These are phyloP conservation scores for Leccinum rimulosum DNA, from an alignment of 768 basidiomycete genomes.

Conservation along the genomic window DNA sequence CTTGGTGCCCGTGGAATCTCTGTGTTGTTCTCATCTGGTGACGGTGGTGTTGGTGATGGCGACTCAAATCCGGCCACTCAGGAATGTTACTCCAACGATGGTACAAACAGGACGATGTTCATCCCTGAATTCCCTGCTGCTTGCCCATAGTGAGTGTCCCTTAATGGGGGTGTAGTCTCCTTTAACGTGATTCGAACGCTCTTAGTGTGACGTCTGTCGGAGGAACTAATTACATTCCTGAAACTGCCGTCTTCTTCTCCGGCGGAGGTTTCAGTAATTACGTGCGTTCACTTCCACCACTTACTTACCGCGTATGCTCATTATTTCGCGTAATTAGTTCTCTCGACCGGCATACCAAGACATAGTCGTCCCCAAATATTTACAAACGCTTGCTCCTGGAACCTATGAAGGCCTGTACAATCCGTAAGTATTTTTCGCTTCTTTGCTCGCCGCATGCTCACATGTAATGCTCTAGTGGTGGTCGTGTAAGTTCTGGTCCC, in stretches of 20 bases:
- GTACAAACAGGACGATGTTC: constrained; percentile 52
- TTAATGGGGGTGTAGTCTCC: not conserved
- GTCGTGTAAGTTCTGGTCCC: constrained; percentile 44
- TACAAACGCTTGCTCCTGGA: constrained; percentile 43
- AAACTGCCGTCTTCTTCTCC: constrained; percentile 59
- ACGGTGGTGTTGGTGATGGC: constrained; percentile 69
- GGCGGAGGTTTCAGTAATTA: constrained; percentile 76
- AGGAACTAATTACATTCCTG: constrained; percentile 58
- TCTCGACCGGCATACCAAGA: constrained; percentile 55
- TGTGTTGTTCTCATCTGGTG: constrained; percentile 63
- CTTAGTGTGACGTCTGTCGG: constrained; percentile 73
- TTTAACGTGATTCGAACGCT: not conserved
- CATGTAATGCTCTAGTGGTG: constrained; percentile 33
- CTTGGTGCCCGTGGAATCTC: constrained; percentile 69
- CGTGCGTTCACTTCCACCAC: constrained; percentile 32
- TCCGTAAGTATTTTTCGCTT: constrained; percentile 35
- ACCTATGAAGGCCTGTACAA: constrained; percentile 62
- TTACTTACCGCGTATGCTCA: constrained; percentile 4
- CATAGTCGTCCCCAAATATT: constrained; percentile 41
- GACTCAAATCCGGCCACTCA: constrained; percentile 51
- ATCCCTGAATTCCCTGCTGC: constrained; percentile 59
- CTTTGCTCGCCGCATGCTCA: not conserved
- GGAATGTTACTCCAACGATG: constrained; percentile 58
- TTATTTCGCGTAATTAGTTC: constrained; percentile 37
- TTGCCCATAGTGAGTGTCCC: constrained; percentile 48